Conservation (phyloP, 345 rosid species). For the Lumnitzera littorea region DNA sequence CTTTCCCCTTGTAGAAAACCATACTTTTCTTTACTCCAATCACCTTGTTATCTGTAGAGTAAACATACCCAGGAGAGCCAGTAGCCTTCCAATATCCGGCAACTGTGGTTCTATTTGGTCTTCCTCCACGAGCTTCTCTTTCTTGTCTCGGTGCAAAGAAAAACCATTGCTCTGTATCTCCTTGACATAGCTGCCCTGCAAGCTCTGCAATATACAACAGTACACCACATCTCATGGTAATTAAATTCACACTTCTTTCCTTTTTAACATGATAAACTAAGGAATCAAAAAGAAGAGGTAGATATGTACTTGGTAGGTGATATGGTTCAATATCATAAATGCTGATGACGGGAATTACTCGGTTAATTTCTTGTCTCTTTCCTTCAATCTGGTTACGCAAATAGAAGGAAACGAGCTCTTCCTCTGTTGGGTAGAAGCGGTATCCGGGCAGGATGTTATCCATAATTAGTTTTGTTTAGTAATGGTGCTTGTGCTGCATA, state of each 20-base stretch:
- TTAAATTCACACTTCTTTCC: neutral
- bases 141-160: slow-evolving; percentile 81
- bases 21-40: slow-evolving; percentile 84
- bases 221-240: neutral
- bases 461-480: slow-evolving; percentile 4
- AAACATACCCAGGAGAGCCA: slow-evolving; percentile 81
- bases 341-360: slow-evolving; percentile 51
- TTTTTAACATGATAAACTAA: neutral
- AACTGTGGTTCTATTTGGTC: slow-evolving; percentile 66
- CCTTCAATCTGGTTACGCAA: slow-evolving; percentile 64
- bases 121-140: slow-evolving; percentile 80
- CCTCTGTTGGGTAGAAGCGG: slow-evolving; percentile 94
- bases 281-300: neutral
- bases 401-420: slow-evolving; percentile 77
- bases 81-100: slow-evolving; percentile 98
- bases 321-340: slow-evolving; percentile 62
- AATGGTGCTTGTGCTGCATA: neutral
- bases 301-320: slow-evolving; percentile 58
- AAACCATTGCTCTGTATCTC: slow-evolving; percentile 92
- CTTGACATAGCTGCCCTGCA: slow-evolving; percentile 53
- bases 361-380: slow-evolving; percentile 34
- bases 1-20: slow-evolving; percentile 90
- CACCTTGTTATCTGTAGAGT: slow-evolving; percentile 53
- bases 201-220: slow-evolving; percentile 33
- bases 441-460: slow-evolving; percentile 41